Conservation (phyloP, 805 yeast species). For the Komagataella ulmi region DNA sequence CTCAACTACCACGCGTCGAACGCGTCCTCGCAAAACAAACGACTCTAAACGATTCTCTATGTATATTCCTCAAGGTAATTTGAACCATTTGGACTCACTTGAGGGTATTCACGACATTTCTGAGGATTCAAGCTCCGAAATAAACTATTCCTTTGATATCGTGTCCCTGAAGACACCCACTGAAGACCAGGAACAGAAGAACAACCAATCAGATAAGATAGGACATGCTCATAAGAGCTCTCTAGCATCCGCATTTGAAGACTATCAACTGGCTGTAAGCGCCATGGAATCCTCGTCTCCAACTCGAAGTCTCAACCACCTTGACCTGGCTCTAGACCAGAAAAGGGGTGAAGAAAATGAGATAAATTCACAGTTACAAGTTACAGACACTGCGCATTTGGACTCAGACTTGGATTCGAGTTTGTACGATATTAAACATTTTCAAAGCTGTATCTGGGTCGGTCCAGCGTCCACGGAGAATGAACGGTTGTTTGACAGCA, state of each 20-base stretch:
- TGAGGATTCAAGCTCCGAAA: not conserved
- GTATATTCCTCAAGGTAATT: not conserved
- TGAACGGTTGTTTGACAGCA: not conserved
- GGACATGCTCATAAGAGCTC: not conserved
- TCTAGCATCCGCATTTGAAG: not conserved
- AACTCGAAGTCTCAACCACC: not conserved
- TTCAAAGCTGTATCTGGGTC: not conserved
- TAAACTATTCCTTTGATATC: not conserved
- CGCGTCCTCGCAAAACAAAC: not conserved
- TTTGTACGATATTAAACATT: not conserved
- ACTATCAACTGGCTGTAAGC: not conserved
- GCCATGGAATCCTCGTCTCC: not conserved
- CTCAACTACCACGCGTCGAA: not conserved
- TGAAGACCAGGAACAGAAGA: not conserved
- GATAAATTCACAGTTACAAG: not conserved
- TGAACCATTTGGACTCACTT: not conserved
- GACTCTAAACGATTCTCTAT: not conserved
- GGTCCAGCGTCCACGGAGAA: not conserved
- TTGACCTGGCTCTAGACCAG: not conserved
- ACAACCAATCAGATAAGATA: not conserved
- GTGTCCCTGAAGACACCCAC: not conserved
- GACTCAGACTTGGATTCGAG: not conserved
- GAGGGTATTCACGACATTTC: not conserved
- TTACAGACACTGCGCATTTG: not conserved
- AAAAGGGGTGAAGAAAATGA: not conserved